Percentiles rank a stretch among this genome's conserved stretches.
Conservation (phyloP, 768 basidiomycete species). For the Pleurotus citrinopileatus region DNA sequence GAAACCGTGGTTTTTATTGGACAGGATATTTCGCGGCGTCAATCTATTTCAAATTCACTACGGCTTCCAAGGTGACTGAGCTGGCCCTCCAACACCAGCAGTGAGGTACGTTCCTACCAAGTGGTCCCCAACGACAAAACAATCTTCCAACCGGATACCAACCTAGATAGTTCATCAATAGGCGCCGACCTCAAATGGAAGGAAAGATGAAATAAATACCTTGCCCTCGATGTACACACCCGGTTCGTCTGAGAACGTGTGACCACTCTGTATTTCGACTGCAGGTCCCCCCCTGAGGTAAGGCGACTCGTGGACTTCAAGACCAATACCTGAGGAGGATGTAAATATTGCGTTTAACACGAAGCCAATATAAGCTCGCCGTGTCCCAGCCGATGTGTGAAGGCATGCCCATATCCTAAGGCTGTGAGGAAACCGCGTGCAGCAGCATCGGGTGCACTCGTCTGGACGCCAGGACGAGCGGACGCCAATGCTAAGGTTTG, state of each 20-base stretch:
- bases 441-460: conserved; percentile 56
- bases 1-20: too few relatives aligned
- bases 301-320: conserved; percentile 81
- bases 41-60: conserved; percentile 15
- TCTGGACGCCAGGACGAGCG: conserved; percentile 45
- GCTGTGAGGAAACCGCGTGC: conserved; percentile 51
- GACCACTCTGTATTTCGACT: conserved; percentile 50
- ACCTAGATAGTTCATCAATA: conserved; percentile 37
- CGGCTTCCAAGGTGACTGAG: conserved; percentile 40
- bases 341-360: conserved; percentile 1
- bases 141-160: conserved; percentile 83
- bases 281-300: conserved; percentile 75
- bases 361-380: conserved; percentile 37
- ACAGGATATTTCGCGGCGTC: conserved; percentile 7
- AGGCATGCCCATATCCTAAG: conserved; percentile 50
- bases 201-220: conserved; percentile 31
- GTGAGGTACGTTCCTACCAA: conserved; percentile 53
- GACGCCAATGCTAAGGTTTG: conserved; percentile 52
- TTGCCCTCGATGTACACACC: conserved; percentile 71
- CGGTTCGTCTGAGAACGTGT: conserved; percentile 83
- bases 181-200: not conserved
- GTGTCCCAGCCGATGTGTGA: conserved; percentile 82
- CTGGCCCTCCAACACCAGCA: conserved; percentile 58
- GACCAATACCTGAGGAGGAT: conserved; percentile 46
- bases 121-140: conserved; percentile 67